These are phyloP conservation scores for Aspergillus sclerotiicarbonarius DNA, from an alignment of 495 filamentous ascomycete species.

Conservation along the genomic window DNA sequence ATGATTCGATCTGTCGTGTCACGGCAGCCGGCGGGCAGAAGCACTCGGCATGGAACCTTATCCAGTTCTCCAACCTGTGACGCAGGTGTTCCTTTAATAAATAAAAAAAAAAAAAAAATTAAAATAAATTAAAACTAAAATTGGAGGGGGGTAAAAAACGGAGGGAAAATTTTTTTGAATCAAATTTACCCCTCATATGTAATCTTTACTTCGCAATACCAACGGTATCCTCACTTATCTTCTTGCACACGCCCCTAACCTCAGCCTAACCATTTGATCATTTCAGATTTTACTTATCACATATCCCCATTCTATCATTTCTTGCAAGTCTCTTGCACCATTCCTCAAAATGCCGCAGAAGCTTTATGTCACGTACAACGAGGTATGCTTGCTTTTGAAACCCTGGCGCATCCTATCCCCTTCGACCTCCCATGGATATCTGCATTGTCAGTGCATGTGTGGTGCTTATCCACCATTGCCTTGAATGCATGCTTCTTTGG, in stretches of 20 bases:
- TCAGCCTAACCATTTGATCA: not conserved
- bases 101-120: not conserved
- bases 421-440: not conserved
- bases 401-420: not conserved
- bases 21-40: not conserved
- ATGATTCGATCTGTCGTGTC: not conserved
- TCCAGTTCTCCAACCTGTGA: not conserved
- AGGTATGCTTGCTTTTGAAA: constrained; percentile 56
- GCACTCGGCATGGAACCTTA: constrained; percentile 1
- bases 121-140: not conserved
- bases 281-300: constrained; percentile 5
- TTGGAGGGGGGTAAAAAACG: not conserved
- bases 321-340: not conserved
- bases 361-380: constrained; percentile 92
- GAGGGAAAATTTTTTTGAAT: not conserved
- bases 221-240: not conserved
- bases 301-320: not conserved
- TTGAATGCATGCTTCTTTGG: not conserved
- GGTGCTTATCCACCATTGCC: not conserved
- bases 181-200: constrained; percentile 4
- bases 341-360: constrained; percentile 74
- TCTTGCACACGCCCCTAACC: not conserved
- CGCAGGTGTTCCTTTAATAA: not conserved
- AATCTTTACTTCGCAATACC: not conserved
- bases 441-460: not conserved